Evolutionary conservation across 306 rosid species (phyloP).

Genomic region (Arachis hypogaea): DNA sequence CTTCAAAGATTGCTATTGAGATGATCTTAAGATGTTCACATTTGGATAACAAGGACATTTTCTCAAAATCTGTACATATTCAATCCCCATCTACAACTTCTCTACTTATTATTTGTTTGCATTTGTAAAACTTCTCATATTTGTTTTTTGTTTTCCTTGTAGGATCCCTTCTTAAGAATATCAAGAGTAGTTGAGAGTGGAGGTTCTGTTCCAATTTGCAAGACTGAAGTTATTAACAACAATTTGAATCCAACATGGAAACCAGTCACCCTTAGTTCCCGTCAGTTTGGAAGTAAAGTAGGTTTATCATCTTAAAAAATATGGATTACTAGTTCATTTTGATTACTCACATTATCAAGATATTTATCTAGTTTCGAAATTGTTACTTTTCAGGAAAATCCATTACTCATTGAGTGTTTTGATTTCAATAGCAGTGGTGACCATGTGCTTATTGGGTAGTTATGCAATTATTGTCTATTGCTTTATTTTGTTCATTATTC

Average conservation of each 20-base stretch:
- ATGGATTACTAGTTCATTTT: slow-evolving; percentile 6
- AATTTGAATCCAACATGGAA: slow-evolving; percentile 84
- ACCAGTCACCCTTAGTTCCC: slow-evolving; percentile 60
- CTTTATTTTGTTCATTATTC: background rate
- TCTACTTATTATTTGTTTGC: background rate
- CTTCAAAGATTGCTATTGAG: slow-evolving; percentile 70
- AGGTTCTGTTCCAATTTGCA: slow-evolving; percentile 79
- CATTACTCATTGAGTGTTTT: slow-evolving; percentile 82
- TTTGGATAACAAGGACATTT: slow-evolving; percentile 76
- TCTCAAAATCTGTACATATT: slow-evolving; percentile 72
- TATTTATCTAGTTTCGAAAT: slow-evolving; percentile 10
- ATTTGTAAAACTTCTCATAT: background rate
- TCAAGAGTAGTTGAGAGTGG: slow-evolving; percentile 84
- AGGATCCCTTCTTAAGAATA: slow-evolving; percentile 89
- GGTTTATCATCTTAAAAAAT: slow-evolving; percentile 32
- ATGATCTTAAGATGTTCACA: slow-evolving; percentile 66
- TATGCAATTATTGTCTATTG: slow-evolving; percentile 22
- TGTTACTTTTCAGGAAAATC: slow-evolving; percentile 64
- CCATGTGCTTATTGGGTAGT: slow-evolving; percentile 82
- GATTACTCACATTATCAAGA: slow-evolving; percentile 2
- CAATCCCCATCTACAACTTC: slow-evolving; percentile 4
- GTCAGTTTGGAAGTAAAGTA: slow-evolving; percentile 83
- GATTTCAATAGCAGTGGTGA: slow-evolving; percentile 82
- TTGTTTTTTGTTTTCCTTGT: slow-evolving; percentile 10
- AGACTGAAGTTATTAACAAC: slow-evolving; percentile 78